These are phyloP conservation scores for Colletotrichum euphorbiae DNA, from an alignment of 2,329 filamentous ascomycete genomes.

Conservation along the genomic window DNA sequence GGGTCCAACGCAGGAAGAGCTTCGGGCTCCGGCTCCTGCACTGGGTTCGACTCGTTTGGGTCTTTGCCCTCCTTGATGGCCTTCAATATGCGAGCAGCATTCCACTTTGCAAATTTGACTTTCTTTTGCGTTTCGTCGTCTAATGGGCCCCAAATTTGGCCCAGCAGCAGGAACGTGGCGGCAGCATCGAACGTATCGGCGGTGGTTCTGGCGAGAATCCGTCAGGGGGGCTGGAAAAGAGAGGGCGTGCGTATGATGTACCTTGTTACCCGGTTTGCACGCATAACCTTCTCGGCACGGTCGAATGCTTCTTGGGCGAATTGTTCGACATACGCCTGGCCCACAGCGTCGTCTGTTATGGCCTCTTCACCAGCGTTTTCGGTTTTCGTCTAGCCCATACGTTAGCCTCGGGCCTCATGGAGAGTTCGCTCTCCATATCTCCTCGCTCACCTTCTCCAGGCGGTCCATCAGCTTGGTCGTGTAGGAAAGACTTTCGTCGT, in stretches of 20 bases:
- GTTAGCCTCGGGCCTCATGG: conserved; percentile 6
- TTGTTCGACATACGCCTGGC: conserved; percentile 92
- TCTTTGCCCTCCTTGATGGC: conserved; percentile 92
- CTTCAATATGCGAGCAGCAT: conserved; percentile 89
- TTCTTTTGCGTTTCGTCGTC: conserved; percentile 84
- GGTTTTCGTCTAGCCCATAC: conserved; percentile 69
- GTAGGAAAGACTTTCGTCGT: conserved; percentile 83
- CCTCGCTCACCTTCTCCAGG: conserved; percentile 75
- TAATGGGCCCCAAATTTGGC: conserved; percentile 82
- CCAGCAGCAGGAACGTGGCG: conserved; percentile 89
- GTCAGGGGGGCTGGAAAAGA: background rate
- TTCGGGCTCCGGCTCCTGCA: conserved; percentile 63
- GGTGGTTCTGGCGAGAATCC: conserved; percentile 73
- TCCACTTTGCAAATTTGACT: conserved; percentile 97
- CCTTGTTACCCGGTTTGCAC: conserved; percentile 84
- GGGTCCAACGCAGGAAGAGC: conserved; percentile 65
- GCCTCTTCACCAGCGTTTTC: conserved; percentile 83
- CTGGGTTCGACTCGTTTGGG: conserved; percentile 91
- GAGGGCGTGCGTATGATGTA: background rate
- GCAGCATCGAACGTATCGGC: conserved; percentile 94
- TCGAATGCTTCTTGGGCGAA: conserved; percentile 91
- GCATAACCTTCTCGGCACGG: conserved; percentile 83
- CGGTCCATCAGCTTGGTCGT: conserved; percentile 90
- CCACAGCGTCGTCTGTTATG: conserved; percentile 85
- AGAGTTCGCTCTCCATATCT: too few species aligned